Conservation (phyloP, 2,329 filamentous ascomycete genomes). For the Dothideomycetes sp. region DNA sequence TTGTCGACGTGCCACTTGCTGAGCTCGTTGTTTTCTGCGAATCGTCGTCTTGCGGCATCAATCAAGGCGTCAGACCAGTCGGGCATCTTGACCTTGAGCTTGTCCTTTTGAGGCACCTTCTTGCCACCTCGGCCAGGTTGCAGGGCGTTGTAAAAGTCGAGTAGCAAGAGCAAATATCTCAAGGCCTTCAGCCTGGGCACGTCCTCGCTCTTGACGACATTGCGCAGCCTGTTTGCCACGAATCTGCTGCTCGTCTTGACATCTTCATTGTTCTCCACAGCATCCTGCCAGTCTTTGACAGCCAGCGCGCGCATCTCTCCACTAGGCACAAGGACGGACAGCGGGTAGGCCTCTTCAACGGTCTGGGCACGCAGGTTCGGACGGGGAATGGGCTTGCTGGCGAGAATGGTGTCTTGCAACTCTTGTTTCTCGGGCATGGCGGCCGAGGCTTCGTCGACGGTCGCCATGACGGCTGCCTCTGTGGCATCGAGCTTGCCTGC, state of each 20-base stretch:
- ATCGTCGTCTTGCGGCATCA: slow-evolving; percentile 57
- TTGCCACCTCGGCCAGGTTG: slow-evolving; percentile 23
- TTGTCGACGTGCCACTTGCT: slow-evolving; percentile 62
- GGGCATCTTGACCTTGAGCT: slow-evolving; percentile 46
- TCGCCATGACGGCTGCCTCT: slow-evolving; percentile 49
- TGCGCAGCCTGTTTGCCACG: slow-evolving; percentile 53
- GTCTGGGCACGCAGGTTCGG: slow-evolving; percentile 57
- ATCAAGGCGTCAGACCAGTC: slow-evolving; percentile 50
- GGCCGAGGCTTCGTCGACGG: slow-evolving; percentile 50
- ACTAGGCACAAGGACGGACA: slow-evolving; percentile 53
- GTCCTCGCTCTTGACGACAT: slow-evolving; percentile 43
- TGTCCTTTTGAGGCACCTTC: slow-evolving; percentile 50
- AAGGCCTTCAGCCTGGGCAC: slow-evolving; percentile 35
- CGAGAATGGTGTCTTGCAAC: slow-evolving; percentile 53
- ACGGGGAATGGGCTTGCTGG: slow-evolving; percentile 60
- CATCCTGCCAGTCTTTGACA: slow-evolving; percentile 64
- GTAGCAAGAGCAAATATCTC: slow-evolving; percentile 35
- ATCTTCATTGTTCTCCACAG: slow-evolving; percentile 46
- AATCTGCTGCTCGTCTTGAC: slow-evolving; percentile 51
- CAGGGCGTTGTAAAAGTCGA: slow-evolving; percentile 36
- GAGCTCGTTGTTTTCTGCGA: slow-evolving; percentile 51
- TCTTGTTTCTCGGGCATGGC: slow-evolving; percentile 58
- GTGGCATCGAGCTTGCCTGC: slow-evolving; percentile 40
- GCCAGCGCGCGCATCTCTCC: slow-evolving; percentile 58
- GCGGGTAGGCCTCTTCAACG: slow-evolving; percentile 62